phyloP scores from a whole-genome alignment of 768 basidiomycete species.

The Gymnopilus junonius region DNA sequence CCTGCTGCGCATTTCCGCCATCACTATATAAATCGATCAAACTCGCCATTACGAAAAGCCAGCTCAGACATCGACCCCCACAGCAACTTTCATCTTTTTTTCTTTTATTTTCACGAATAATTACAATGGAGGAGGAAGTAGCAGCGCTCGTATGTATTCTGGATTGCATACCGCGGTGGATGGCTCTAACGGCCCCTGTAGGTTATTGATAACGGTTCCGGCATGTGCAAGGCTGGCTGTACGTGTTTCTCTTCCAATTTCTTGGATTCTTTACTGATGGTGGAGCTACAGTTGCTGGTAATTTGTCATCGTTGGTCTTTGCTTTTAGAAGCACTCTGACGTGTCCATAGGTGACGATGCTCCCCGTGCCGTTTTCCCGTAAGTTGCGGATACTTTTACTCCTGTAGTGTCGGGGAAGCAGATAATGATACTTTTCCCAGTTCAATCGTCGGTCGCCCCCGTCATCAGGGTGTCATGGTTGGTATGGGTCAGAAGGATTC shows the following conservation, averaged over 20 bases:
- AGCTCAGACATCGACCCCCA: slow-evolving; percentile 16
- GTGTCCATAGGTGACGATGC: slow-evolving; percentile 77
- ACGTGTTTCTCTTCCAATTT: slow-evolving; percentile 39
- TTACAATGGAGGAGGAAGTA: slow-evolving; percentile 52
- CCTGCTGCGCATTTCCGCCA: slow-evolving; percentile 20
- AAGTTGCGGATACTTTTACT: slow-evolving; percentile 37
- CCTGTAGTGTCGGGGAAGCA: not conserved
- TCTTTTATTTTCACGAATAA: slow-evolving; percentile 36
- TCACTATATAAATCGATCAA: slow-evolving; percentile 26
- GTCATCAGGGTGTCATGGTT: slow-evolving; percentile 96
- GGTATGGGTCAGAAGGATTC: slow-evolving; percentile 98
- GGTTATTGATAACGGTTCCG: slow-evolving; percentile 95
- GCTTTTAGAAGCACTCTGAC: slow-evolving; percentile 22
- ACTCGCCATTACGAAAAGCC: not conserved
- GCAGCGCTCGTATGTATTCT: slow-evolving; percentile 53
- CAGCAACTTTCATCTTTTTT: slow-evolving; percentile 22
- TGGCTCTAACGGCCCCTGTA: slow-evolving; percentile 27
- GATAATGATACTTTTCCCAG: slow-evolving; percentile 37
- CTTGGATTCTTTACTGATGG: slow-evolving; percentile 22
- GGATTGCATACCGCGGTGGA: not conserved
- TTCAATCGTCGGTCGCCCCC: slow-evolving; percentile 93
- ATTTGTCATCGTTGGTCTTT: slow-evolving; percentile 12
- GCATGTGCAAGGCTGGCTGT: slow-evolving; percentile 99
- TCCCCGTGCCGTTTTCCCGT: slow-evolving; percentile 95
- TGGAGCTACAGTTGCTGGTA: slow-evolving; percentile 64